Evolutionary conservation across 345 rosid genomes (phyloP), one percentile per base, ranked within the genome.

Genomic region (Bruguiera parviflora): DNA sequence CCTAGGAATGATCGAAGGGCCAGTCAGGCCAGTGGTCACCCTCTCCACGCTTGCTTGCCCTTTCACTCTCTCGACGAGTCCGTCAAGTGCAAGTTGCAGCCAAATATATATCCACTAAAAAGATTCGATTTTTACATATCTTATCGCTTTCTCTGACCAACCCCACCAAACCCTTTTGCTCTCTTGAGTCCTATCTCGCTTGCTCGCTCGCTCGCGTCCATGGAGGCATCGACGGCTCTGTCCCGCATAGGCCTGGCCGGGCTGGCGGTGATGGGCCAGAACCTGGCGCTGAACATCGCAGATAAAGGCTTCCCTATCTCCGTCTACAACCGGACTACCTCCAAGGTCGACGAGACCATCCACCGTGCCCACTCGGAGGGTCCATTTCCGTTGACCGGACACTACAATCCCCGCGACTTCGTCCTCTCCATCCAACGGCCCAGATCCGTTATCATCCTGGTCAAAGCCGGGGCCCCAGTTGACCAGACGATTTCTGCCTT

Each of bases 221-320:
- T 91, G 97, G 96, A 89, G 37, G 86, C 92, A 53, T 76, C 85
- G 5, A 59, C 78, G 22, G 83, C 83, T 27, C 81, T 89, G 8
- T 89, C 98, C 35, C 95, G 95, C 47, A 88, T 94, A 11, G 97
- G 97, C 60, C 89, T 92, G 8, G 96, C 95, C 7, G 96, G 98
- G 9, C 88, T 94, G 20, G 98, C 98, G 76, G 98, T 94, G 8
- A 94, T 94, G 97, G 97, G 98, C 31, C 97, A 91, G 33, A 94
- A 91, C 80, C 84, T 91, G 39, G 97, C 98, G 66, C 82, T 93
- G 4, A 93, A 93, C 86, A 80, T 93, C 70, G 97, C 94, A 72
- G 96, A 55, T 20, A 55, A 55, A 55, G 28, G 58, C 28, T 55
- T 55, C 58, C 5, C 58, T 55, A 55, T 55, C 27, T 55, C 58